phyloP scores from a whole-genome alignment of 495 filamentous ascomycete species.

The Hyaloscypha finlandica region DNA sequence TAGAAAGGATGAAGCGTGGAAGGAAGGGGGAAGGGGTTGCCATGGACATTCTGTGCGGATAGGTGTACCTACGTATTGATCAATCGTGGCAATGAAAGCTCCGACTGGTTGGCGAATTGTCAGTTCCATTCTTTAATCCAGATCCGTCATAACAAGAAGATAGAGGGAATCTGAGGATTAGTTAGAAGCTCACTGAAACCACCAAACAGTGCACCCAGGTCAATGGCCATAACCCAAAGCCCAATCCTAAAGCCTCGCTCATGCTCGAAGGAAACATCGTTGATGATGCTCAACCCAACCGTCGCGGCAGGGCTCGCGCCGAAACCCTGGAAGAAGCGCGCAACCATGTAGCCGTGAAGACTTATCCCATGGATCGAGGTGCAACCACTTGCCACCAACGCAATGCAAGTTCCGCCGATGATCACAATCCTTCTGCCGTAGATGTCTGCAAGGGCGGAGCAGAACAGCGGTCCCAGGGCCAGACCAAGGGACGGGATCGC shows the following conservation, averaged over 20 bases:
- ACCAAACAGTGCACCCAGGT: constrained; percentile 57
- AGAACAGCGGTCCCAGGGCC: constrained; percentile 57
- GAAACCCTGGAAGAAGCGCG: constrained; percentile 63
- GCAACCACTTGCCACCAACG: constrained; percentile 48
- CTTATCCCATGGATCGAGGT: constrained; percentile 32
- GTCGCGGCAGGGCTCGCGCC: constrained; percentile 60
- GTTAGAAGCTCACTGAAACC: constrained; percentile 40
- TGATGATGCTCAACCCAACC: constrained; percentile 62
- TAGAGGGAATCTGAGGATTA: too few relatives aligned
- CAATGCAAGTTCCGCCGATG: constrained; percentile 54
- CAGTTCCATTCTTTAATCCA: background rate
- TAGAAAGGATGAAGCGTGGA: too few relatives aligned
- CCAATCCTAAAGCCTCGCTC: constrained; percentile 63
- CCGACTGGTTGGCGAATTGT: constrained; percentile 45
- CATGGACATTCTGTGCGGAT: too few relatives aligned
- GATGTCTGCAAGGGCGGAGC: constrained; percentile 59
- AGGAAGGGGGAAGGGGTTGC: too few relatives aligned
- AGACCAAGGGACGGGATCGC: constrained; percentile 63
- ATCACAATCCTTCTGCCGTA: constrained; percentile 58
- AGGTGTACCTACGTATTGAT: constrained; percentile 23
- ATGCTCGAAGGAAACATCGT: constrained; percentile 60
- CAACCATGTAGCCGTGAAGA: constrained; percentile 57
- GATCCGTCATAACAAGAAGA: too few relatives aligned
- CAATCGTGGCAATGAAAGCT: constrained; percentile 54
- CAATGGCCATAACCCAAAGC: constrained; percentile 62